Conservation (phyloP, 1,139 yeast genomes). For the Waltiozyma sp. region DNA sequence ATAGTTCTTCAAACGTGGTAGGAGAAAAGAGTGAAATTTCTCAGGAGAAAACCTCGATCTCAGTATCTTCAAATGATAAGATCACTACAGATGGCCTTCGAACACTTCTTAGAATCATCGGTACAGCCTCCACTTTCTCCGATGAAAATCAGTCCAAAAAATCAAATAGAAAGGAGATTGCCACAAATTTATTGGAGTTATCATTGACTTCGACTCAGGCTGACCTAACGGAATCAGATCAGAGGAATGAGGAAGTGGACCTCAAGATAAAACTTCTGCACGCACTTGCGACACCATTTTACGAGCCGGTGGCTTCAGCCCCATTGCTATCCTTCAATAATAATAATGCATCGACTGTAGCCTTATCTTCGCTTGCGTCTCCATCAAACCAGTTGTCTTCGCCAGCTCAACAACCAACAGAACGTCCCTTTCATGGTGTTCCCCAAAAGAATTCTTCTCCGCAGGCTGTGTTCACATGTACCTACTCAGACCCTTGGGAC, state of each 20-base stretch:
- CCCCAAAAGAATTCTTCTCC: constrained; percentile 60
- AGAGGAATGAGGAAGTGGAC: constrained; percentile 26
- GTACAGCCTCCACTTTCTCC: constrained; percentile 22
- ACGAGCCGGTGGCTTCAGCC: constrained; percentile 31
- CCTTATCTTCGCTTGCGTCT: constrained; percentile 27
- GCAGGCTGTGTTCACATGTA: constrained; percentile 78
- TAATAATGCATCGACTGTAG: constrained; percentile 27
- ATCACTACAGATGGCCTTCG: constrained; percentile 9
- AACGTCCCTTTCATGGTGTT: constrained; percentile 40
- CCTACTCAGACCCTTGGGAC: constrained; percentile 64
- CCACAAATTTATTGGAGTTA: constrained; percentile 45
- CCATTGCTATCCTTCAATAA: constrained; percentile 22
- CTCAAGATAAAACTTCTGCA: constrained; percentile 45
- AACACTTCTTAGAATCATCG: constrained; percentile 20
- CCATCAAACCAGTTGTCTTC: constrained; percentile 4
- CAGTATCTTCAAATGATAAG: background rate
- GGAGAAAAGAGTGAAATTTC: background rate
- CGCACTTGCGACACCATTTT: constrained; percentile 68
- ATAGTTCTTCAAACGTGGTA: background rate
- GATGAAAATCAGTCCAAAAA: constrained; percentile 20
- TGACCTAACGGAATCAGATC: constrained; percentile 2
- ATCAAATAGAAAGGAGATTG: constrained; percentile 24
- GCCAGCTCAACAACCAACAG: constrained; percentile 7
- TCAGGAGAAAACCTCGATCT: no score
- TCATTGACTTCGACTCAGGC: constrained; percentile 27